Percentiles rank a stretch among this genome's conserved stretches.
Conservation (phyloP, 139 green algal genomes). For the Chlorella ohadii region DNA sequence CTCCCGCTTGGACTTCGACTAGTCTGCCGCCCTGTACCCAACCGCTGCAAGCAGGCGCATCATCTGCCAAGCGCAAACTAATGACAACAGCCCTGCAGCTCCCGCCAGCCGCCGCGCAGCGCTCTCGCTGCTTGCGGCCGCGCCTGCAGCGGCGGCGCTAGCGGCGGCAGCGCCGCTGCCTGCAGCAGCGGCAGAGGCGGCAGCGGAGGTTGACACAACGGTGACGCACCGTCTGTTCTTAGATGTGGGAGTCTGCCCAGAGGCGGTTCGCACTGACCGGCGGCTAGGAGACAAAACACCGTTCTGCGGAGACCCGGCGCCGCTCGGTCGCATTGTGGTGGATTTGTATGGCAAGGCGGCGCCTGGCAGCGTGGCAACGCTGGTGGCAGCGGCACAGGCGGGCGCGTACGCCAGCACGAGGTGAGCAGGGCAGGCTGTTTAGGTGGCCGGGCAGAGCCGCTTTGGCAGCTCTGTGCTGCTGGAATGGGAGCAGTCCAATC, state of each 20-base stretch:
- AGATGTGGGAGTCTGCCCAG: constrained; percentile 40
- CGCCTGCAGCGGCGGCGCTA: background rate
- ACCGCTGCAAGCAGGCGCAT: background rate
- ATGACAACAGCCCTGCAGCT: too few species aligned
- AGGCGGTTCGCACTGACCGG: constrained; percentile 46
- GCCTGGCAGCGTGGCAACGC: constrained; percentile 57
- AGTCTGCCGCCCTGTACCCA: background rate
- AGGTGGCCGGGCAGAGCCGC: too few species aligned
- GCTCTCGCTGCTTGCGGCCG: constrained; percentile 3
- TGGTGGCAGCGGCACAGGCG: constrained; percentile 36
- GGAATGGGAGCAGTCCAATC: too few species aligned
- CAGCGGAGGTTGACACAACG: background rate
- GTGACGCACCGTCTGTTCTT: constrained; percentile 35
- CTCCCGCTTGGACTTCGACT: background rate
- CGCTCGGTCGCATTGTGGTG: constrained; percentile 63
- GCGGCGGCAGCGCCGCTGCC: background rate
- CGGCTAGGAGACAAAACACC: constrained; percentile 64
- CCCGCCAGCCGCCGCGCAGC: background rate
- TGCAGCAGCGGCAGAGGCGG: background rate
- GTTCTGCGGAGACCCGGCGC: constrained; percentile 44
- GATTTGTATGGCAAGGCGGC: constrained; percentile 68
- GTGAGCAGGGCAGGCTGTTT: background rate
- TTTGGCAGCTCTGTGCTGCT: too few species aligned
- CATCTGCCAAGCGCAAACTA: background rate
- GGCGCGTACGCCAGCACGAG: background rate